Conservation (phyloP, 352 stramenopile species). For the Pythium rhizo-oryzae region DNA sequence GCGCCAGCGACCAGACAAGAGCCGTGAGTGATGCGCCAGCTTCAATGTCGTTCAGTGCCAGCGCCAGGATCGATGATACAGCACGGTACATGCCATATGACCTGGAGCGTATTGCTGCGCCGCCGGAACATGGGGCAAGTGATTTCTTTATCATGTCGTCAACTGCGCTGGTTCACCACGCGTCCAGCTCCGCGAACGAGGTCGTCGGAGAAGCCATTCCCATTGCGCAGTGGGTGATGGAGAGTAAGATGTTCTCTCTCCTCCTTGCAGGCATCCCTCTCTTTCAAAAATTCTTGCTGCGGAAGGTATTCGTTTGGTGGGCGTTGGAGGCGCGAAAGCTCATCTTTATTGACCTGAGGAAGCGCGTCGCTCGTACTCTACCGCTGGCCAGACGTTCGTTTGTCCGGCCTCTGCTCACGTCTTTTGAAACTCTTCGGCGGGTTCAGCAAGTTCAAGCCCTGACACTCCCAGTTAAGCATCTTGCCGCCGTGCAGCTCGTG, state of each 20-base stretch:
- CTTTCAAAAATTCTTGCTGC: slow-evolving; percentile 72
- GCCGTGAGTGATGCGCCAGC: slow-evolving; percentile 31
- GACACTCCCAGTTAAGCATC: slow-evolving; percentile 36
- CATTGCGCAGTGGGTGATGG: slow-evolving; percentile 69
- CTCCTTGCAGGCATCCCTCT: slow-evolving; percentile 69
- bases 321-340: slow-evolving; percentile 30
- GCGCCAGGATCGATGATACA: slow-evolving; percentile 3
- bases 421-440: slow-evolving; percentile 36
- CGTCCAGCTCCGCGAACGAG: slow-evolving; percentile 41
- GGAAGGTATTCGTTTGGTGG: slow-evolving; percentile 65
- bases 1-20: slow-evolving; percentile 2
- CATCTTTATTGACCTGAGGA: slow-evolving; percentile 52
- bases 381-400: slow-evolving; percentile 46
- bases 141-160: slow-evolving; percentile 79
- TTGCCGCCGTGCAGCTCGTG: slow-evolving; percentile 33
- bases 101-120: slow-evolving; percentile 43
- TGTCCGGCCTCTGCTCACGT: slow-evolving; percentile 41
- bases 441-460: slow-evolving; percentile 52
- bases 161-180: slow-evolving; percentile 59
- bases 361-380: slow-evolving; percentile 35
- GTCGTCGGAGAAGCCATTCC: slow-evolving; percentile 56
- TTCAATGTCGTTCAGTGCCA: slow-evolving; percentile 31
- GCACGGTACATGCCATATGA: slow-evolving; percentile 64
- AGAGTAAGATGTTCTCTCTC: slow-evolving; percentile 76
- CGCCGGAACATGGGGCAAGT: slow-evolving; percentile 30